Base-by-base conservation (phyloP, 257 asterid genomes). In the Sherardia arvensis region DNA sequence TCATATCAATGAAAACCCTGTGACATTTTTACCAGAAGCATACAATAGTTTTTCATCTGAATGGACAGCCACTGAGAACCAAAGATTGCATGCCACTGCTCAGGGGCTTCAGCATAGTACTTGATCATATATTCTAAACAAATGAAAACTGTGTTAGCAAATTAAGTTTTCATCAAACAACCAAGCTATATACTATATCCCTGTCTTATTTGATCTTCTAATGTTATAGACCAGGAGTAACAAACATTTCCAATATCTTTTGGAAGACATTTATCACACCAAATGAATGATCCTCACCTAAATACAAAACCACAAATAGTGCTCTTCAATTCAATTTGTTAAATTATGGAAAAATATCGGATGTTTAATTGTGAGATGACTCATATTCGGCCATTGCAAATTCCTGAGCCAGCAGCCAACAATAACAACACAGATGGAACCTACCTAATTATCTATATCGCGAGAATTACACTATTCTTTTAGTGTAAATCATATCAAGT, bases 71-170 rank as follows among this genome's bases (percentile, higher is more conserved):
- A n/a, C n/a, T n/a, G n/a, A n/a, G n/a, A n/a, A n/a, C n/a, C n/a
- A n/a, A n/a, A n/a, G n/a, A n/a, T n/a, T n/a, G n/a, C n/a, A n/a
- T n/a, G n/a, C n/a, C n/a, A n/a, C 75, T 66, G 54, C 51, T 22
- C 65, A 61, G 27, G 66, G 30, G 54, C 61, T 70, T 32, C 69
- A 64, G 53, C 11, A 72, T 47, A 68, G 64, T 3, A 80, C 56
- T 51, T 79, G 51, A 77, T 48, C 22, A 18, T 25, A 59, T 34
- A 18, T 5, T 29, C 22, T 38, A 27, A n/a, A 56, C 27, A 30
- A 11, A 7, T 34, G 53, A 28, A 27, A 36, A 22, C 4, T 15
- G 1, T 9, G 17, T 48, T 49, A 21, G 23, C 10, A 23, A 18
- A 15, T 23, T 53, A 22, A 29, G 62, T 17, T 23, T 61, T 32